phyloP scores from a whole-genome alignment of 164 flowering plant genomes.

The Magnolia sinica region DNA sequence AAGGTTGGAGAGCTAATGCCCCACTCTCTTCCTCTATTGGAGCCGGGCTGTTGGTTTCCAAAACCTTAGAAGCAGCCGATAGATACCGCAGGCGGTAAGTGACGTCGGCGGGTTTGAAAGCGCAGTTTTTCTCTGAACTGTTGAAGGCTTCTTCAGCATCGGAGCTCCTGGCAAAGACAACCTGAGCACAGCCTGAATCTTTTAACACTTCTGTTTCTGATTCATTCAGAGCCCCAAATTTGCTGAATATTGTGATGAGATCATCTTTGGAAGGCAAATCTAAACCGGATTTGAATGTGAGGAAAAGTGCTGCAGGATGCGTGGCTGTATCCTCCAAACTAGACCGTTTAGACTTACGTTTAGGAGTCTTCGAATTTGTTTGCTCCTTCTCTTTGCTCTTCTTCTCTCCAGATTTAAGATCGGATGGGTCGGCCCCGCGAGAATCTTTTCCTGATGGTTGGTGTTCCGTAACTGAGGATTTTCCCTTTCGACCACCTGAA shows the following conservation, averaged over 20 bases:
- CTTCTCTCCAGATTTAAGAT: conserved; percentile 5
- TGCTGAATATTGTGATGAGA: conserved; percentile 30
- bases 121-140: conserved; percentile 38
- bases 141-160: conserved; percentile 53
- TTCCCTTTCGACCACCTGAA: conserved; percentile 6
- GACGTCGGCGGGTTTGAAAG: conserved; percentile 40
- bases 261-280: conserved; percentile 45
- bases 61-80: conserved; percentile 17
- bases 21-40: not conserved
- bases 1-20: not conserved
- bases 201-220: conserved; percentile 33
- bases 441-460: not conserved
- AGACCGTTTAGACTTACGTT: conserved; percentile 12
- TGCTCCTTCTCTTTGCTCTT: conserved; percentile 18
- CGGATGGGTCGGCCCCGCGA: not conserved
- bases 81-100: conserved; percentile 35
- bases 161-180: conserved; percentile 34
- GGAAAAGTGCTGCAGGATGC: conserved; percentile 30
- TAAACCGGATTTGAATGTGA: conserved; percentile 43
- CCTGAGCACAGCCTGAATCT: conserved; percentile 33
- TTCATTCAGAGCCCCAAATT: conserved; percentile 49
- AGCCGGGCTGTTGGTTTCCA: conserved; percentile 3
- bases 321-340: conserved; percentile 1
- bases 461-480: not conserved
- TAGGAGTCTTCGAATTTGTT: conserved; percentile 13